Percentiles rank a stretch among this genome's conserved stretches.
These are phyloP conservation scores for Lactarius tabidus DNA, from an alignment of 768 basidiomycete genomes.

Conservation along the genomic window DNA sequence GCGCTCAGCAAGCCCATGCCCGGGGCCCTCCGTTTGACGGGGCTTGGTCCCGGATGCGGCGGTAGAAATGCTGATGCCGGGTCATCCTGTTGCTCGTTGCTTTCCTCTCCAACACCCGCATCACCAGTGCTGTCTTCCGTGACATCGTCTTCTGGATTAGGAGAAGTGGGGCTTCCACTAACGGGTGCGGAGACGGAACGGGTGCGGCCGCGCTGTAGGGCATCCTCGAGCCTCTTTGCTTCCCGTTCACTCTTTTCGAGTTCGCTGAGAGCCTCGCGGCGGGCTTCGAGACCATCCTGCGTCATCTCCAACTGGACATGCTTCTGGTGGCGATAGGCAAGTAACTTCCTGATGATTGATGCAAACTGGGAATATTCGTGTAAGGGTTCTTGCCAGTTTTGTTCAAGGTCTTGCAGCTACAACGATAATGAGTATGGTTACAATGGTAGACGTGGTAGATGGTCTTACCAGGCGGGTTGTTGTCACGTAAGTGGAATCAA, in stretches of 20 bases:
- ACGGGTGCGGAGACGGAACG: conserved; percentile 25
- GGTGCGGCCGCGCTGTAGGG: conserved; percentile 59
- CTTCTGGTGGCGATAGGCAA: conserved; percentile 95
- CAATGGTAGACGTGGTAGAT: conserved; percentile 3
- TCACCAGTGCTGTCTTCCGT: not conserved
- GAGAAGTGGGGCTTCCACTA: not conserved
- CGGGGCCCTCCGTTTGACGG: conserved; percentile 56
- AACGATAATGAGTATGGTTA: not conserved
- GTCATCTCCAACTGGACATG: conserved; percentile 98
- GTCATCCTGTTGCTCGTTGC: conserved; percentile 34
- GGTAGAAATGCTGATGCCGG: conserved; percentile 51
- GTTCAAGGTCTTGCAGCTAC: conserved; percentile 90
- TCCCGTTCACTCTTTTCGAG: conserved; percentile 92
- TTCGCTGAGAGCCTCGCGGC: conserved; percentile 80
- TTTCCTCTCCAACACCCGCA: conserved; percentile 15
- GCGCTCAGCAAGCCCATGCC: conserved; percentile 89
- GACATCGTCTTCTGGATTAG: not conserved
- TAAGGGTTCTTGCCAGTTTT: conserved; percentile 92
- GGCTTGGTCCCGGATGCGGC: conserved; percentile 77
- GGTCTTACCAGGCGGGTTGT: conserved; percentile 78
- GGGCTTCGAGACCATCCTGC: conserved; percentile 80
- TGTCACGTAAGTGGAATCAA: conserved; percentile 90
- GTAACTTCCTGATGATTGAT: conserved; percentile 87
- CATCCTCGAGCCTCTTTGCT: conserved; percentile 83
- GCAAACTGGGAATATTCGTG: conserved; percentile 97